A percentile compares a stretch with the other conserved stretches of the same genome.
phyloP scores from a whole-genome alignment of 1,139 yeast genomes.

The Suhomyces bribrorum region DNA sequence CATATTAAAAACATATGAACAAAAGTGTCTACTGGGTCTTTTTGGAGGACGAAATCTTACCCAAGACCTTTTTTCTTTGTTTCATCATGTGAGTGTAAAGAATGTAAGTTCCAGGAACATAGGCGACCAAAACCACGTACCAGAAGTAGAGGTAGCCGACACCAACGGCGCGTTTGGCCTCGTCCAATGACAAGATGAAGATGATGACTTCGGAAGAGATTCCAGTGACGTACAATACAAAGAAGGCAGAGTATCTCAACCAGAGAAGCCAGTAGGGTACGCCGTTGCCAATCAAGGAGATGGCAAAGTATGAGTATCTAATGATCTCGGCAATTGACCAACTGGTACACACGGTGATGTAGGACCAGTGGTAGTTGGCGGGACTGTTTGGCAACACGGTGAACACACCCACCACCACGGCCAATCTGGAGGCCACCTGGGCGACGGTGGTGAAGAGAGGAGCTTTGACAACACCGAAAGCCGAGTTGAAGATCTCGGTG shows the following conservation, averaged over 20 bases:
- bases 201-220: conserved; percentile 80
- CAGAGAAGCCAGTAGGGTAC: conserved; percentile 67
- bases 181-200: conserved; percentile 65
- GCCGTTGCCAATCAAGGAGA: conserved; percentile 55
- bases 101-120: conserved; percentile 84
- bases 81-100: conserved; percentile 85
- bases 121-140: conserved; percentile 59
- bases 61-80: conserved; percentile 75
- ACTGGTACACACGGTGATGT: conserved; percentile 68
- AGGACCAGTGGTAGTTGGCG: conserved; percentile 61
- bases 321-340: conserved; percentile 93
- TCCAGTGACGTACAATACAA: conserved; percentile 85
- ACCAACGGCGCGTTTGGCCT: conserved; percentile 57
- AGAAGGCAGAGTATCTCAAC: conserved; percentile 82
- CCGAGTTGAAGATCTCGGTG: conserved; percentile 77
- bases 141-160: conserved; percentile 56
- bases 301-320: conserved; percentile 83
- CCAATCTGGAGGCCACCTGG: conserved; percentile 83
- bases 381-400: conserved; percentile 68
- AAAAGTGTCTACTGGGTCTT: conserved; percentile 16
- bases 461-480: conserved; percentile 77
- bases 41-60: conserved; percentile 19
- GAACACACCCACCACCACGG: conserved; percentile 84
- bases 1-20: no score
- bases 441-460: conserved; percentile 80